Base-by-base conservation (phyloP, 2,329 filamentous ascomycete genomes). In the Hypoxylon sp. region DNA sequence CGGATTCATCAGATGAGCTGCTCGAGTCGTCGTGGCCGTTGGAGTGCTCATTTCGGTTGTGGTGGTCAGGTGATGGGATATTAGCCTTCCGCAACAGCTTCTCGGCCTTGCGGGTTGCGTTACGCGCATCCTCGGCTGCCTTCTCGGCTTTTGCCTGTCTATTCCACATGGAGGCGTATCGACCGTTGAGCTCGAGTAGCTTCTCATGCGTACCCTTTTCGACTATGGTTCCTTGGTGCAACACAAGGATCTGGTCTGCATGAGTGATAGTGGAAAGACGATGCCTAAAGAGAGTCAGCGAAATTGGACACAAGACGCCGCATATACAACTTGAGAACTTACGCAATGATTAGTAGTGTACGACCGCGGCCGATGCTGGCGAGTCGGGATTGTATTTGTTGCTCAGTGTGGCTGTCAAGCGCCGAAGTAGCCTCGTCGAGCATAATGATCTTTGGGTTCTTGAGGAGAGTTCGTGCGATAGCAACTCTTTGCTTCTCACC, bases 261-360 rank as follows among this genome's bases (percentile, higher is more conserved):
- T 89, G 87, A 2, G 89, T 92, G 63, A 94, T 93, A 1, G 88
- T 91, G 21, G 90, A 94, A 16, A 96, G 76, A 44, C 91, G 87
- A 71, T 96, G 91, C 42, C 82, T 85, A 55, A 13, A 32, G 7
- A 45, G 31, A 25, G 43, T 69, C 60, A 71, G 64, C 43, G 45
- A 30, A 30, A 42, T 19, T 32, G 29, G 19, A 23, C 6, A 38
- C 19, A 25, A 30, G 19, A 25, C n/a, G 17, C 6, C 15, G 12
- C 16, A 15, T 17, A 19, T 7, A 34, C 23, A 9, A 1, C 26
- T 23, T 7, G 25, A 37, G 34, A 32, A 80, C 82, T 75, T 85
- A 91, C 76, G 94, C 94, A 74, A 99, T 97, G 41, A 97, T 91
- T 54, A 99, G 83, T 76, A 97, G 87, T 1, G 94, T 99, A 35